Conservation (phyloP, 2,329 filamentous ascomycete species). For the Magnaporthiopsis incrustans region DNA sequence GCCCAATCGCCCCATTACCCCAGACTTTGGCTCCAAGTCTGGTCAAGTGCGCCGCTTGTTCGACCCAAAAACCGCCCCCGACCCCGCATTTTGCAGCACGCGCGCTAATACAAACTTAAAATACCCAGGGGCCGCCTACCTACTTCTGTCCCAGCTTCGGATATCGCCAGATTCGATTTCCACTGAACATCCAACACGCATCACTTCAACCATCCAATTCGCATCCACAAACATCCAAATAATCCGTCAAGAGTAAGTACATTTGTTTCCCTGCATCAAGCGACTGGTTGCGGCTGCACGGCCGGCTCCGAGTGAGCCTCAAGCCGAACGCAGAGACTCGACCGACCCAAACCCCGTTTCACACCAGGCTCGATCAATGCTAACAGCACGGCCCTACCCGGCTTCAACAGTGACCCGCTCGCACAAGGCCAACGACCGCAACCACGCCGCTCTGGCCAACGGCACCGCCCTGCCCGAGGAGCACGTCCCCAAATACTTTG, state of each 20-base stretch:
- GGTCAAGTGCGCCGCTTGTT: background rate
- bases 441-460: constrained; percentile 73
- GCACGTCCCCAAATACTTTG: constrained; percentile 84
- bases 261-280: background rate
- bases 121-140: background rate
- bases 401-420: constrained; percentile 78
- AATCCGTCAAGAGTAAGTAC: constrained; percentile 8
- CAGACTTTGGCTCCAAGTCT: background rate
- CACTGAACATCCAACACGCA: background rate
- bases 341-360: too few species aligned
- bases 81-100: background rate
- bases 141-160: background rate
- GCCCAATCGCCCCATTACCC: background rate
- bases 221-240: background rate
- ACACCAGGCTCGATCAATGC: background rate
- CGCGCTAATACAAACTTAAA: background rate
- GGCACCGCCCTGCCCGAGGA: constrained; percentile 63
- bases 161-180: background rate
- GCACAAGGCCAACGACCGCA: constrained; percentile 90
- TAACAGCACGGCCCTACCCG: constrained; percentile 10
- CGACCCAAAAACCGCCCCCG: background rate
- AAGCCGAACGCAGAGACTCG: background rate
- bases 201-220: background rate
- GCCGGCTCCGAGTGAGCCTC: background rate
- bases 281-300: background rate